These are phyloP conservation scores for Monosiga brevicollis DNA, from an alignment of 78 protist species.

Conservation along the genomic window DNA sequence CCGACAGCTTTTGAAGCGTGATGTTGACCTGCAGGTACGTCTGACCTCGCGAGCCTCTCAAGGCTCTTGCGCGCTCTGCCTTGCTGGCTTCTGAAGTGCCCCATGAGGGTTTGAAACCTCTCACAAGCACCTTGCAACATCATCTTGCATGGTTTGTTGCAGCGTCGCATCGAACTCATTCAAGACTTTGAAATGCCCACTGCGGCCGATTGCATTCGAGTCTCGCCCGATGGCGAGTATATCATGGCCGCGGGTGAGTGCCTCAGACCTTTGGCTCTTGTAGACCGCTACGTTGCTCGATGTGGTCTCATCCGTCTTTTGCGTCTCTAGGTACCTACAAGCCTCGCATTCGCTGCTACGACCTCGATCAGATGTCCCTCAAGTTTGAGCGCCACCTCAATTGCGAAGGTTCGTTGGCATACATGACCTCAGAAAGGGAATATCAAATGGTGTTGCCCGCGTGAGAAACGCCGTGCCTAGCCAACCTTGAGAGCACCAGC, in stretches of 20 bases:
- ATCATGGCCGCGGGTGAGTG: background rate
- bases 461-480: too few species aligned
- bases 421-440: background rate
- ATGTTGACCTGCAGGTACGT: slow-evolving; percentile 3
- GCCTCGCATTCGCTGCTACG: slow-evolving; percentile 83
- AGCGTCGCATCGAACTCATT: slow-evolving; percentile 70
- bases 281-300: background rate
- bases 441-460: too few species aligned
- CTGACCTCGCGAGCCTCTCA: background rate
- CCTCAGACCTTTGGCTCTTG: background rate
- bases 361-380: slow-evolving; percentile 66
- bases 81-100: background rate
- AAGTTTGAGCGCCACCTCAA: slow-evolving; percentile 76
- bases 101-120: background rate
- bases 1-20: slow-evolving; percentile 11
- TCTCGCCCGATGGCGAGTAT: slow-evolving; percentile 63
- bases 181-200: slow-evolving; percentile 90
- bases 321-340: background rate
- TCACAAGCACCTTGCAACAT: slow-evolving; percentile 3
- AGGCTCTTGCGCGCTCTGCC: background rate
- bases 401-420: slow-evolving; percentile 36
- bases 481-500: background rate
- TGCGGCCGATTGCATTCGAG: slow-evolving; percentile 32
- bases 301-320: background rate
- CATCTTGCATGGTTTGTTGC: background rate